Conservation (phyloP, 306 rosid species). For the Trifolium fragiferum region DNA sequence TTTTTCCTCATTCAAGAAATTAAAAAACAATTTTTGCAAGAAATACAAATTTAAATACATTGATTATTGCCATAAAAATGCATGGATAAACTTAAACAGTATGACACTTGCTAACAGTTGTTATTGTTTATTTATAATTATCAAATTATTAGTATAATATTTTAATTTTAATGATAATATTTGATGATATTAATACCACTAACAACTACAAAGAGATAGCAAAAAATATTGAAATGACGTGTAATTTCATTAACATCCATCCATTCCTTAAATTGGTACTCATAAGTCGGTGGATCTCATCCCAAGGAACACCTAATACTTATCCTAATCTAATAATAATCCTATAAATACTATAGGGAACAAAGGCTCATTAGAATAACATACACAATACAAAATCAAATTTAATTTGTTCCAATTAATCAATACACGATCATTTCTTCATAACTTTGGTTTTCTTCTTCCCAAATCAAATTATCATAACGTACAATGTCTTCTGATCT, state of each 20-base stretch:
- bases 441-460: background rate
- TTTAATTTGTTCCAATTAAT: background rate
- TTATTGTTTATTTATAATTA: no score
- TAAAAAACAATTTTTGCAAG: background rate
- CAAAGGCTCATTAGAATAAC: background rate
- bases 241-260: background rate
- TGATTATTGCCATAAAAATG: background rate
- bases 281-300: background rate
- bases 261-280: background rate
- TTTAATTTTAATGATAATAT: background rate
- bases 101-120: no score
- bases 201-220: background rate
- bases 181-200: background rate
- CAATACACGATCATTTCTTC: background rate
- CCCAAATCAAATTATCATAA: background rate
- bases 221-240: background rate
- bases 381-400: background rate
- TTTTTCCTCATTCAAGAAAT: background rate
- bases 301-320: conserved; percentile 11
- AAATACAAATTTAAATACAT: background rate
- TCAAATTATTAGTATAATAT: no score
- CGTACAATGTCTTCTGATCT: conserved; percentile 69
- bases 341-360: conserved; percentile 14
- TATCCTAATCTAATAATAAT: conserved; percentile 12
- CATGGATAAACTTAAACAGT: background rate